A percentile compares a stretch with the other conserved stretches of the same genome.
Conservation (phyloP, 1,284 basidiomycete genomes). For the Neolentinus lepideus region DNA sequence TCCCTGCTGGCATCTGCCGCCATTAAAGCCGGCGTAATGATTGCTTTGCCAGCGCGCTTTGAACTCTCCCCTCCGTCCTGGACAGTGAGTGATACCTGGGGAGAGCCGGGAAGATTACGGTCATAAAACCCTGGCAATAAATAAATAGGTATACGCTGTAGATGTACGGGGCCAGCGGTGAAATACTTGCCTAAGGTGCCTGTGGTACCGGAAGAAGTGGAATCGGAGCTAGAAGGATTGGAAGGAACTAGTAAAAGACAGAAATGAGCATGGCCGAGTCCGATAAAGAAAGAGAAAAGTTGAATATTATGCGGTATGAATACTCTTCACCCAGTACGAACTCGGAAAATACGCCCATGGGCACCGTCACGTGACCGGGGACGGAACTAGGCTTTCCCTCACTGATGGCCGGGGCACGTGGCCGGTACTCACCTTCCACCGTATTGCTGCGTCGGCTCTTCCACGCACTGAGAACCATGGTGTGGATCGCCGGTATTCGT, state of each 20-base stretch:
- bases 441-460: not conserved
- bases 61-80: not conserved
- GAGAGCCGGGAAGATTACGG: not conserved
- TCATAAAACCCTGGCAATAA: not conserved
- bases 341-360: not conserved
- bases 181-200: not conserved
- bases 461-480: not conserved
- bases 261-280: not conserved
- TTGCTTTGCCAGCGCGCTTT: not conserved
- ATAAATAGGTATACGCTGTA: not conserved
- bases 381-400: not conserved
- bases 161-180: not conserved
- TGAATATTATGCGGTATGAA: not conserved
- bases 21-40: not conserved
- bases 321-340: not conserved
- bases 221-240: not conserved
- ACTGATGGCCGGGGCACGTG: not conserved
- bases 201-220: not conserved
- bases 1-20: not conserved
- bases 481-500: not conserved
- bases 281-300: not conserved
- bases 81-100: not conserved
- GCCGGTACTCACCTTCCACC: not conserved
- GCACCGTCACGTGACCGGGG: conserved; percentile 1
- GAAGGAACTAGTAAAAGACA: not conserved